Evolutionary conservation across 164 flowering plant species (phyloP).

Genomic region (Cinnamomum micranthum): DNA sequence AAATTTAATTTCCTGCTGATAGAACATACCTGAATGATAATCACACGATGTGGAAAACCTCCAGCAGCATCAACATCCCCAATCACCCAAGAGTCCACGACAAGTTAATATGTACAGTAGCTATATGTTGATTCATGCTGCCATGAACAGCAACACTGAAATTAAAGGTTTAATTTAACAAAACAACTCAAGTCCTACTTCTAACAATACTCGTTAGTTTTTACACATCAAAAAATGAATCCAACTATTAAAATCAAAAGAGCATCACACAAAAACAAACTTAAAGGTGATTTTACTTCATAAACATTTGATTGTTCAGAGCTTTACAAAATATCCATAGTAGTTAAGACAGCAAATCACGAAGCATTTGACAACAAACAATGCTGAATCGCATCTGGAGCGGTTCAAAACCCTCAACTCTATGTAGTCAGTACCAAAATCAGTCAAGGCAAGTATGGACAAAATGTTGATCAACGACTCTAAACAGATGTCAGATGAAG

Average conservation of each 20-base stretch:
- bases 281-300: not conserved
- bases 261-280: conserved; percentile 9
- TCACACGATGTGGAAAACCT: too few species aligned
- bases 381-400: not conserved
- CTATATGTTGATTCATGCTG: too few species aligned
- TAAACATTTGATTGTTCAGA: not conserved
- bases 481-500: not conserved
- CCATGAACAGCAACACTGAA: too few species aligned
- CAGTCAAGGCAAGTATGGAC: not conserved
- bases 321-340: conserved; percentile 12
- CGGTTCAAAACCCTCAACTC: not conserved
- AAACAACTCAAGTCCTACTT: too few species aligned
- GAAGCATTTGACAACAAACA: not conserved
- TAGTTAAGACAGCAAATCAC: not conserved
- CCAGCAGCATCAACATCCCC: too few species aligned
- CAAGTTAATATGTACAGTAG: too few species aligned
- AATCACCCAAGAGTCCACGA: too few species aligned
- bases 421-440: not conserved
- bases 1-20: too few species aligned
- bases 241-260: not conserved
- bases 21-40: too few species aligned
- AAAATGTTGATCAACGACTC: not conserved
- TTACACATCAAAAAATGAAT: too few species aligned
- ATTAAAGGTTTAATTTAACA: too few species aligned
- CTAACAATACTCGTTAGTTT: too few species aligned